Evolutionary conservation across 208 protist species (phyloP).

Genomic region (Strigomonas culicis): DNA sequence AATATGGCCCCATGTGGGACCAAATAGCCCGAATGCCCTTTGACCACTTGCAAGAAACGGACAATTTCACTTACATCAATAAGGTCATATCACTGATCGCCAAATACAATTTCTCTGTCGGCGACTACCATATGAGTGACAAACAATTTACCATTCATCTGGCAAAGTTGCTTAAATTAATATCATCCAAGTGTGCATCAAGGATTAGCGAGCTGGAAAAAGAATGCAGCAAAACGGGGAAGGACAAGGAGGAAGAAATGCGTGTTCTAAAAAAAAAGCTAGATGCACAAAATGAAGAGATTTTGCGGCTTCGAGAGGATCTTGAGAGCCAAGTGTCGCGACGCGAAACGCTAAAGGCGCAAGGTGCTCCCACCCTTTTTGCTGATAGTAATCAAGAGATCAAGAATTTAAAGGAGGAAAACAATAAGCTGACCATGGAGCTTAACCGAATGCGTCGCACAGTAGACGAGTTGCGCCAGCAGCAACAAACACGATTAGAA

Average conservation of each 20-base stretch:
- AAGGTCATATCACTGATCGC: constrained; percentile 53
- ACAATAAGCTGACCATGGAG: constrained; percentile 32
- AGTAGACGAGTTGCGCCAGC: constrained; percentile 46
- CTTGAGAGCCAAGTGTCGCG: not conserved
- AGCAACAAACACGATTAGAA: constrained; percentile 28
- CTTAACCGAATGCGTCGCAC: constrained; percentile 24
- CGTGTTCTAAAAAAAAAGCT: constrained; percentile 17
- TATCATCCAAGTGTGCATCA: constrained; percentile 36
- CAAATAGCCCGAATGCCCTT: constrained; percentile 74
- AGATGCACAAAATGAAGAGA: constrained; percentile 19
- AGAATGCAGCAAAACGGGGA: constrained; percentile 11
- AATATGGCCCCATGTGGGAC: constrained; percentile 43
- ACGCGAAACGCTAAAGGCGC: not conserved
- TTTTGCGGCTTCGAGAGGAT: constrained; percentile 11
- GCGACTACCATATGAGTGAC: constrained; percentile 61
- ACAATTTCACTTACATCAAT: constrained; percentile 48
- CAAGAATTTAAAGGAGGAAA: constrained; percentile 24
- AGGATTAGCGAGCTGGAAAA: constrained; percentile 29
- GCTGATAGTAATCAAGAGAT: constrained; percentile 12
- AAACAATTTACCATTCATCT: constrained; percentile 47
- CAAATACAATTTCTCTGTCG: constrained; percentile 41
- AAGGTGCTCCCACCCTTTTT: not conserved
- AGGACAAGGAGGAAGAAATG: constrained; percentile 17
- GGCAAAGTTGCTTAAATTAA: constrained; percentile 53
- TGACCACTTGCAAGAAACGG: constrained; percentile 51